Percentiles rank a stretch among this genome's conserved stretches.
These are phyloP conservation scores for Nannizziopsis arthrosporioides DNA, from an alignment of 2,329 filamentous ascomycete species.

Conservation along the genomic window DNA sequence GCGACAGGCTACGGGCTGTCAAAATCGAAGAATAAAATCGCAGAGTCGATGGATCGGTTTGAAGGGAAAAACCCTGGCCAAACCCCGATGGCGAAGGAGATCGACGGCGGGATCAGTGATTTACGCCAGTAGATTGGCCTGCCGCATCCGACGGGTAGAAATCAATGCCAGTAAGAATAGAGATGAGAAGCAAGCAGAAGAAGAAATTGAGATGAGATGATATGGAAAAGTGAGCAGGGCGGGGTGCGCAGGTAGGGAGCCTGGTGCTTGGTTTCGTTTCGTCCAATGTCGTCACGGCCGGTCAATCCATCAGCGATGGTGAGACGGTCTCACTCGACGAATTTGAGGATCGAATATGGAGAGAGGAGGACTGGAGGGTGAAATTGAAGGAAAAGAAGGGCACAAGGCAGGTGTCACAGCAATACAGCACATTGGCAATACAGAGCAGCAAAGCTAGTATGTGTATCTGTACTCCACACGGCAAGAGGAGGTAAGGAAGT, in stretches of 20 bases:
- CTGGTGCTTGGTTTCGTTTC: conserved; percentile 8
- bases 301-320: conserved; percentile 7
- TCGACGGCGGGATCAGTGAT: too few relatives aligned
- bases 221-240: not conserved
- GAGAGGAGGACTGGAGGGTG: not conserved
- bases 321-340: not conserved
- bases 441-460: not conserved
- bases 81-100: not conserved
- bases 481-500: not conserved
- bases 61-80: not conserved
- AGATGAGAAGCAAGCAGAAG: not conserved
- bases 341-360: not conserved
- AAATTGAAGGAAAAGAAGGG: not conserved
- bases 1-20: not conserved
- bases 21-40: not conserved
- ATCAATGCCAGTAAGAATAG: too few relatives aligned
- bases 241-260: conserved; percentile 3
- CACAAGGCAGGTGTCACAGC: not conserved
- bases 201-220: not conserved
- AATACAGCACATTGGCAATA: not conserved
- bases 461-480: not conserved
- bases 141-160: too few relatives aligned
- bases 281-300: conserved; percentile 8
- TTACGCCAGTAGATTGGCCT: too few relatives aligned
- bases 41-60: too few relatives aligned